Evolutionary conservation across 192 early-diverging fungal species (phyloP), one percentile per base, ranked within the genome.

Genomic region (Gigaspora rosea): DNA sequence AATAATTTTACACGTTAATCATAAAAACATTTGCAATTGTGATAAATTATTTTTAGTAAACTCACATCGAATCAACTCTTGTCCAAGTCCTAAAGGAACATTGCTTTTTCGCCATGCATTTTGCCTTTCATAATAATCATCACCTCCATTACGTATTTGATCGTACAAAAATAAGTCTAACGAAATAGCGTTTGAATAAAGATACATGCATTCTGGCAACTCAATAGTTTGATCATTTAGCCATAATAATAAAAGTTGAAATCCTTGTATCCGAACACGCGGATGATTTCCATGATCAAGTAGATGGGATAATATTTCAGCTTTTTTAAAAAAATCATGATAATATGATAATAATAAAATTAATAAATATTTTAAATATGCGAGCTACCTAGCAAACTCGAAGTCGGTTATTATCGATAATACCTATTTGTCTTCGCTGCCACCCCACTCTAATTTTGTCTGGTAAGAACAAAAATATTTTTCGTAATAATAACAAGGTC

Each of bases 361-460:
- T 73, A 33, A 35, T 9, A 20, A n/a, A 67, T 47, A 13, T 52
- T 22, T 27, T 46, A 33, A 41, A 36, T 6, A 20, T 12, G 8
- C 41, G 3, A 41, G 7, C 41, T 41, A 41, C 41, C 41, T 41
- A 41, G 41, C 7, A 41, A 41, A 41, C 41, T 41, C 41, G 41
- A 41, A 41, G 7, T 41, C 7, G 41, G 41, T 41, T 41, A 41
- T 41, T 41, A 41, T 41, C 41, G 41, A 41, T 41, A 41, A 16
- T 68, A 92, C 92, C 88, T 59, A 95, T 89, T 71, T 86, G 80
- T 57, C 78, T 72, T 16, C 85, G 77, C 75, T 94, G 87, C 94
- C 93, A 95, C 8, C 94, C 93, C 47, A 80, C 81, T n/a, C 87
- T 84, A 79, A 95, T 89, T 77, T 88, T 82, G 71, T 92, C 90